Evolutionary conservation across 2,329 filamentous ascomycete genomes (phyloP).

Genomic region (Stylonectria norvegica): DNA sequence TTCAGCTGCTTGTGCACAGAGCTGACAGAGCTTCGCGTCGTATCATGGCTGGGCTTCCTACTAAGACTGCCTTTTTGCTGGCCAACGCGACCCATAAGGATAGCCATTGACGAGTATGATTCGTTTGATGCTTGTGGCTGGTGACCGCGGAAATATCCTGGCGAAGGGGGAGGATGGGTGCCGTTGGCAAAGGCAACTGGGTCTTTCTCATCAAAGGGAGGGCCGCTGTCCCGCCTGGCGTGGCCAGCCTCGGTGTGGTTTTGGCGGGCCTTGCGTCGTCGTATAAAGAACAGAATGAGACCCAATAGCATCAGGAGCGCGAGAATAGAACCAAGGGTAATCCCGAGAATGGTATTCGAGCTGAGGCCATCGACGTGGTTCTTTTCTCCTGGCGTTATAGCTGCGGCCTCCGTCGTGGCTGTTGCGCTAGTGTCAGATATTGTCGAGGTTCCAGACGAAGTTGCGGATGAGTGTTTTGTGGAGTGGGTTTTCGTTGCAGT

Average conservation of each 20-base stretch:
- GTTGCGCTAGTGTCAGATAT: conserved; percentile 24
- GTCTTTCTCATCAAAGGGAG: conserved; percentile 56
- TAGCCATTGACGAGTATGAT: conserved; percentile 62
- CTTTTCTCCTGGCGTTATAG: conserved; percentile 25
- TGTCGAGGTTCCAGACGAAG: conserved; percentile 16
- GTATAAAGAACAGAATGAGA: conserved; percentile 61
- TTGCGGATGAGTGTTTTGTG: conserved; percentile 24
- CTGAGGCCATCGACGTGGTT: conserved; percentile 32
- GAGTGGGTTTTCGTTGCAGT: conserved; percentile 25
- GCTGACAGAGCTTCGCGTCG: conserved; percentile 45
- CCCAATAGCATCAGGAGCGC: conserved; percentile 70
- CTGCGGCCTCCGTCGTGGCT: conserved; percentile 22
- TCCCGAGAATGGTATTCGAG: conserved; percentile 66
- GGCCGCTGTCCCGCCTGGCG: conserved; percentile 36
- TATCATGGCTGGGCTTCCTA: conserved; percentile 56
- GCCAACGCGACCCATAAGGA: conserved; percentile 60
- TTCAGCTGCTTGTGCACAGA: conserved; percentile 63
- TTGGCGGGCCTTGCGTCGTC: conserved; percentile 46
- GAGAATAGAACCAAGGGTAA: conserved; percentile 76
- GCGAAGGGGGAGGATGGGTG: conserved; percentile 34
- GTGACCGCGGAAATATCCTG: conserved; percentile 48
- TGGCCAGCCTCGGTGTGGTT: conserved; percentile 43
- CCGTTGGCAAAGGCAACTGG: conserved; percentile 47
- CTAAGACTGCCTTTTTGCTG: conserved; percentile 44
- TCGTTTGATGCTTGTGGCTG: conserved; percentile 50